phyloP scores from a whole-genome alignment of 345 rosid species.

The Populus davidiana region DNA sequence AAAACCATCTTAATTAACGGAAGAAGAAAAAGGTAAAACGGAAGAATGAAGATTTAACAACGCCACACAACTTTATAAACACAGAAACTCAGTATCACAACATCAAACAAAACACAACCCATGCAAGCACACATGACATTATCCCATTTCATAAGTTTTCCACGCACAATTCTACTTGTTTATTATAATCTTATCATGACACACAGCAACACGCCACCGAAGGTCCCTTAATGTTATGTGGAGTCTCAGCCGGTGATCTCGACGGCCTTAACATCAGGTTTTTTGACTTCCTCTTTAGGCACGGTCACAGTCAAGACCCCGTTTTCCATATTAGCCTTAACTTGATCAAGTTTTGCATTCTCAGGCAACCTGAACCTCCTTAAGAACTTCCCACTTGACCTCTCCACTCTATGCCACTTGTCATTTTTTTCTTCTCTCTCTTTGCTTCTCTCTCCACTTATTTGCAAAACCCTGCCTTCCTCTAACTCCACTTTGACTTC shows the following conservation, averaged over 20 bases:
- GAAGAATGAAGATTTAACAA: background rate
- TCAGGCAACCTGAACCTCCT: slow-evolving; percentile 13
- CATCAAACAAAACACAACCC: background rate
- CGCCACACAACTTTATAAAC: background rate
- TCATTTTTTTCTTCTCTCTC: slow-evolving; percentile 4
- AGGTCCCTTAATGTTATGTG: background rate
- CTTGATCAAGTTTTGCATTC: slow-evolving; percentile 4
- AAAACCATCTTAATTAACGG: background rate
- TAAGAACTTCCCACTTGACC: background rate
- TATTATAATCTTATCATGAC: background rate
- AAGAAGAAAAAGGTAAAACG: no score
- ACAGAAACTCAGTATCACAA: background rate
- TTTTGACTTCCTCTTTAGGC: background rate
- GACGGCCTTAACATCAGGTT: background rate
- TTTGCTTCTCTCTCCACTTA: slow-evolving; percentile 7
- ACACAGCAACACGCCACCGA: background rate
- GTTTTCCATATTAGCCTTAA: slow-evolving; percentile 7
- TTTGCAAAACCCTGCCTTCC: slow-evolving; percentile 1
- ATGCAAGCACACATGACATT: background rate
- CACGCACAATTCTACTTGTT: background rate
- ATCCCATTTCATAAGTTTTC: background rate
- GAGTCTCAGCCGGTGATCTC: background rate
- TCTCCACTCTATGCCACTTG: slow-evolving; percentile 12
- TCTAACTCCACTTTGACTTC: slow-evolving; percentile 2
- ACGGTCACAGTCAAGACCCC: background rate